Evolutionary conservation across 805 yeast species (phyloP).

Genomic region (Wickerhamomyces chambardii): DNA sequence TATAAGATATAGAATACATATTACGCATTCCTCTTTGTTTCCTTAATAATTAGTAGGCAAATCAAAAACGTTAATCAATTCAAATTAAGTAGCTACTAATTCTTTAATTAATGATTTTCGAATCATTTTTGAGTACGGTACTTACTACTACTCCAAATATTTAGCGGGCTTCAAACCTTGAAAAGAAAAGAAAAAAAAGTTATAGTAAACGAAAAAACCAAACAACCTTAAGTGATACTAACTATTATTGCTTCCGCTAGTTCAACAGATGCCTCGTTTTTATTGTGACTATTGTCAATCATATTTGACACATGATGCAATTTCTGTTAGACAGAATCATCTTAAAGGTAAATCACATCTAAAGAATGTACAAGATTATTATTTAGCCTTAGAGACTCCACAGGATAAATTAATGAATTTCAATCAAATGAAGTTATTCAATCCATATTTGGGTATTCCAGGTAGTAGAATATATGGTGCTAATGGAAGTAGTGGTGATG

Average conservation of each 20-base stretch:
- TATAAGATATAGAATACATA: not conserved
- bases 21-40: not conserved
- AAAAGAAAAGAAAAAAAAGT: too few species aligned
- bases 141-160: too few species aligned
- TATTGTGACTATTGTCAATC: not conserved
- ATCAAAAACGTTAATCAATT: too few species aligned
- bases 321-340: not conserved
- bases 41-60: too few species aligned
- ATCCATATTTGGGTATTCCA: not conserved
- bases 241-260: not conserved
- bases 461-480: too few species aligned
- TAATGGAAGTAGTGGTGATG: not conserved
- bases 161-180: too few species aligned
- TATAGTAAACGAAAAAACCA: too few species aligned
- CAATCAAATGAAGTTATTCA: not conserved
- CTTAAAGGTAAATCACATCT: not conserved
- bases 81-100: too few species aligned
- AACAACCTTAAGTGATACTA: too few species aligned
- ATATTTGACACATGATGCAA: not conserved
- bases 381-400: not conserved
- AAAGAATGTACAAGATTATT: not conserved
- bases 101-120: too few species aligned
- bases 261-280: not conserved
- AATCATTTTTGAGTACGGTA: too few species aligned
- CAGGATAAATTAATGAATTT: not conserved